Evolutionary conservation across 1,284 basidiomycete species (phyloP), one percentile per base, ranked within the genome.

Genomic region (Trichosporon coremiiforme): DNA sequence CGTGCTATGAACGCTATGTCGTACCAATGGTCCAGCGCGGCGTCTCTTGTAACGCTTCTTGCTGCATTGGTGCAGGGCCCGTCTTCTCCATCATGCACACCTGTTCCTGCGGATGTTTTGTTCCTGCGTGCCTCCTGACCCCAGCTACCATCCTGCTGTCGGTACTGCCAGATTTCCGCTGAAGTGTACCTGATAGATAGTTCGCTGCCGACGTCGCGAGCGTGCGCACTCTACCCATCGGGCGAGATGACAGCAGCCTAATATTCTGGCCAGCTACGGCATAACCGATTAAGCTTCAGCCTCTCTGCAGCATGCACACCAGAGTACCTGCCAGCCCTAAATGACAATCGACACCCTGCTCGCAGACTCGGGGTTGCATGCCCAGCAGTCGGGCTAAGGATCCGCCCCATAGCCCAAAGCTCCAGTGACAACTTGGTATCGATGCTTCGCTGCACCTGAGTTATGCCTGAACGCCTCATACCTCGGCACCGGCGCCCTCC

Each of bases 401-500:
- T 53, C 50, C n/a, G 4, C 20, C 36, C 36, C 36, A 38, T 38
- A 38, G 9, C 36, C 10, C 36, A 38, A 12, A 15, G 41, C 17
- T 17, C 17, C 17, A 45, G 41, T 45, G 12, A n/a, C 41, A 12
- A 17, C 12, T 10, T 38, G 9, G 36, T 38, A 38, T 38, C 25
- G 25, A 25, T 38, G 36, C 9, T 38, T 38, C 36, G 36, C 36
- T 38, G 36, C 36, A 10, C 36, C 36, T 38, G 36, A 13, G 36
- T 38, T 35, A 10, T 10, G 33, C 33, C 33, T 41, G 38, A 12
- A 12, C 41, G 57, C 57, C 31, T 62, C 57, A 62, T 33, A 31
- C 57, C 57, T 62, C 57, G 57, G 57, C 15, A 33, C 57, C 29
- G 57, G 57, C 31, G 31, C 31, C 57, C 20, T 29, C 53, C 13